phyloP scores from a whole-genome alignment of 2,329 filamentous ascomycete species.

The Atkinsonella texensis region DNA sequence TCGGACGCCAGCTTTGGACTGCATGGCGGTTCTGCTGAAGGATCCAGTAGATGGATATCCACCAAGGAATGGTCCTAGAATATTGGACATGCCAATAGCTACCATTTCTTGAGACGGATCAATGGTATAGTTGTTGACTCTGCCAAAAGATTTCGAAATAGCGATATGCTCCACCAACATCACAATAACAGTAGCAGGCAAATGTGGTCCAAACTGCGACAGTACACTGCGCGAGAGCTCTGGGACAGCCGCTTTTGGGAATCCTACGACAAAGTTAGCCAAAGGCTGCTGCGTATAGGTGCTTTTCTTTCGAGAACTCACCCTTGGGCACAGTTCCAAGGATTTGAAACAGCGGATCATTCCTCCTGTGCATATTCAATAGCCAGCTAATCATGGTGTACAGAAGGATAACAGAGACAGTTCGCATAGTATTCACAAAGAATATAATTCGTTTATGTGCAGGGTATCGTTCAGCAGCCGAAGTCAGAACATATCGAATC shows the following conservation, averaged over 20 bases:
- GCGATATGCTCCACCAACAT: constrained; percentile 93
- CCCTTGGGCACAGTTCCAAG: constrained; percentile 66
- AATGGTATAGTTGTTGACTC: constrained; percentile 92
- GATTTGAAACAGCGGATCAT: constrained; percentile 59
- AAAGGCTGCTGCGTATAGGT: neutral
- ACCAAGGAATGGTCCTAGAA: constrained; percentile 83
- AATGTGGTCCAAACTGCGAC: constrained; percentile 52
- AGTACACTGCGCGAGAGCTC: constrained; percentile 55
- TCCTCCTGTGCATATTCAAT: constrained; percentile 56
- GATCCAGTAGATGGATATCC: constrained; percentile 90
- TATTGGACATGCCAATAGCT: constrained; percentile 81
- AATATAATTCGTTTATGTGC: constrained; percentile 64
- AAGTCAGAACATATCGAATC: constrained; percentile 55
- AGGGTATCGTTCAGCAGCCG: constrained; percentile 56
- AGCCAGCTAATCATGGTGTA: constrained; percentile 88
- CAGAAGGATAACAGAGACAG: constrained; percentile 79
- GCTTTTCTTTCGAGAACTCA: constrained; percentile 7
- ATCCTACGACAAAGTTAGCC: constrained; percentile 35
- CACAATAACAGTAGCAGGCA: constrained; percentile 86
- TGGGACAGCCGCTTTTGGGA: constrained; percentile 67
- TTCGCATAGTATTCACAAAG: constrained; percentile 82
- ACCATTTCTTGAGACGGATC: constrained; percentile 94
- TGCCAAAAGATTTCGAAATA: constrained; percentile 92
- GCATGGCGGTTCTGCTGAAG: constrained; percentile 92
- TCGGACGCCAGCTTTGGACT: constrained; percentile 89